A percentile compares a stretch with the other conserved stretches of the same genome.
Conservation (phyloP, 352 stramenopile genomes). For the Phytophthora tentaculata region DNA sequence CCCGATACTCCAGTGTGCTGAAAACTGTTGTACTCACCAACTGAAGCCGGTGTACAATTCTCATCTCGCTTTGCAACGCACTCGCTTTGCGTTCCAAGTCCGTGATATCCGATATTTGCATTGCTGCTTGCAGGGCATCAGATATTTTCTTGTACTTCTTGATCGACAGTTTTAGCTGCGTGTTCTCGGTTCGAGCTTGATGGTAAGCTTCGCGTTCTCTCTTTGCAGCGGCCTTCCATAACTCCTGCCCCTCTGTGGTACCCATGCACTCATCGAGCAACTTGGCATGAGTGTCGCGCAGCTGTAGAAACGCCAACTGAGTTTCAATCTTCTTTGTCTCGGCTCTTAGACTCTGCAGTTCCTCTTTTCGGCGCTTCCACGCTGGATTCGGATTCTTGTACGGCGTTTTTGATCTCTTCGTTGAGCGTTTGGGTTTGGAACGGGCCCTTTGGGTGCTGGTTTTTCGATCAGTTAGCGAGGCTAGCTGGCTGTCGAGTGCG, state of each 20-base stretch:
- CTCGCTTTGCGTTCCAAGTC: background rate
- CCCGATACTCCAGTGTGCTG: background rate
- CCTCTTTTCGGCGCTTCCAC: slow-evolving; percentile 6
- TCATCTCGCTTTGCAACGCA: background rate
- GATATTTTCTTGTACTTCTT: background rate
- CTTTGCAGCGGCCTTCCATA: background rate
- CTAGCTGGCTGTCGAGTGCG: background rate
- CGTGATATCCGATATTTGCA: background rate
- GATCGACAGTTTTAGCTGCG: background rate
- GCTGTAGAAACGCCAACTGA: slow-evolving; percentile 1
- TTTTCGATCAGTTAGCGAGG: background rate
- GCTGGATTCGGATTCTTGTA: slow-evolving; percentile 5
- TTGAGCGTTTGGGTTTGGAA: background rate
- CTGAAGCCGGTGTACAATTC: background rate
- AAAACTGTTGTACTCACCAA: background rate
- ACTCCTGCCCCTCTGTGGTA: background rate
- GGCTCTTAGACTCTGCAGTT: background rate
- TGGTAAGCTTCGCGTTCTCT: background rate
- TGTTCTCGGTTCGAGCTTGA: background rate
- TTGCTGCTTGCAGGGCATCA: background rate
- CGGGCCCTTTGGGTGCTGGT: too few relatives aligned
- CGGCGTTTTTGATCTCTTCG: background rate
- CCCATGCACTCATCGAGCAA: background rate
- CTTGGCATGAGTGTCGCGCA: background rate
- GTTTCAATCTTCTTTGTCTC: background rate